Evolutionary conservation across 495 filamentous ascomycete species (phyloP), one percentile per base, ranked within the genome.

Genomic region (Collariella sp.): DNA sequence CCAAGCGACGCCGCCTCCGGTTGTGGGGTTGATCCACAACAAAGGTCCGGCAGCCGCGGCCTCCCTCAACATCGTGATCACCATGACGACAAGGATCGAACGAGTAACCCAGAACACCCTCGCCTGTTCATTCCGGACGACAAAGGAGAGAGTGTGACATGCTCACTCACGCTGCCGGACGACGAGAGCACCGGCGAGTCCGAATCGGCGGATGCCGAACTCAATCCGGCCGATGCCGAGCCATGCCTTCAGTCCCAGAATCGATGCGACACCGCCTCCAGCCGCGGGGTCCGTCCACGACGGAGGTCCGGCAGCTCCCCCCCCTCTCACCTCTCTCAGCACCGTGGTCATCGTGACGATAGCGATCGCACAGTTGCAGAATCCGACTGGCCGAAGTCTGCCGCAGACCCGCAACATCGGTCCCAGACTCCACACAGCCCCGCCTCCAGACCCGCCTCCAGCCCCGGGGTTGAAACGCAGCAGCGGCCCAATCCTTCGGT

Each of bases 1-100:
- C 40, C 18, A 42, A 16, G 18, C 18, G n/a, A 19, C 40, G 19
- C 40, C 19, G 42, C 22, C 42, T 29, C 42, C 22, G 12, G 42
- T 45, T 12, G 50, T 52, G 31, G 48, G 55, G 46, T 51, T 56
- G 31, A 56, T 45, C 31, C 22, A 56, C 46, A 46, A 40, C 40
- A 45, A 31, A 40, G 45, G 46, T 52, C 46, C 34, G 34, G 24
- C 24, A 55, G 43, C 52, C 48, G 52, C 44, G 7, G 35, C 52
- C 34, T 48, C 42, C 46, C 51, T 55, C 45, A 43, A 26, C 34
- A 42, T 36, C 45, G 24, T 49, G 45, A 55, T 48, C 45, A 48
- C 44, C 35, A 9, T 24, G 47, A 47, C 51, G 40, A 51, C 35
- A 58, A 18, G 50, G 50, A 46, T 49, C 50, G n/a, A 16, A 22